A percentile compares a stretch with the other conserved stretches of the same genome.
Conservation (phyloP, 495 filamentous ascomycete species). For the Neurospora sp. region DNA sequence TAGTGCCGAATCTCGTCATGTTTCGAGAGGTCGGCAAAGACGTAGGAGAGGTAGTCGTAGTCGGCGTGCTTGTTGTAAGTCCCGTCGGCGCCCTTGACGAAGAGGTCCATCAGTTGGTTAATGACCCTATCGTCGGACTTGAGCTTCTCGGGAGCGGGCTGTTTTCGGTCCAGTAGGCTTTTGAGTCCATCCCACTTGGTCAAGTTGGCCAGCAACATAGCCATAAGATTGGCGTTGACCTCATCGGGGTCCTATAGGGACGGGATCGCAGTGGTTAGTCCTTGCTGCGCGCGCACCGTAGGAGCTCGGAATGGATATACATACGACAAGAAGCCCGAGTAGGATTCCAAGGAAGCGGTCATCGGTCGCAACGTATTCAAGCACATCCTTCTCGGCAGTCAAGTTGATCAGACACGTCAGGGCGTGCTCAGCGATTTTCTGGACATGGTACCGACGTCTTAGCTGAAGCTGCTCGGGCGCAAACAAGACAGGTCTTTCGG, state of each 20-base stretch:
- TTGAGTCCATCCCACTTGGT: conserved; percentile 66
- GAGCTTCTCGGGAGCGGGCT: conserved; percentile 45
- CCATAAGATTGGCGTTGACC: conserved; percentile 69
- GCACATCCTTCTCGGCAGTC: conserved; percentile 62
- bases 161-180: conserved; percentile 53
- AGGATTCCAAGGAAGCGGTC: conserved; percentile 71
- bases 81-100: conserved; percentile 79
- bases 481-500: background rate
- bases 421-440: conserved; percentile 89
- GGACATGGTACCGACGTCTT: background rate
- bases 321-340: conserved; percentile 63
- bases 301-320: conserved; percentile 23
- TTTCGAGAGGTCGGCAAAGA: conserved; percentile 89
- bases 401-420: conserved; percentile 89
- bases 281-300: background rate
- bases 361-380: conserved; percentile 63
- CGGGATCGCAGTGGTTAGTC: conserved; percentile 8
- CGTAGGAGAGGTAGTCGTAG: conserved; percentile 85
- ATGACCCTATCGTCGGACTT: conserved; percentile 65
- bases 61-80: conserved; percentile 75
- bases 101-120: conserved; percentile 89
- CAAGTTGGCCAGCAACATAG: conserved; percentile 91
- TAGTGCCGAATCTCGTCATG: conserved; percentile 62
- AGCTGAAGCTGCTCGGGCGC: background rate
- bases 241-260: conserved; percentile 38